Evolutionary conservation across 345 rosid genomes (phyloP), one percentile per base, ranked within the genome.

Genomic region (Salix exigua): DNA sequence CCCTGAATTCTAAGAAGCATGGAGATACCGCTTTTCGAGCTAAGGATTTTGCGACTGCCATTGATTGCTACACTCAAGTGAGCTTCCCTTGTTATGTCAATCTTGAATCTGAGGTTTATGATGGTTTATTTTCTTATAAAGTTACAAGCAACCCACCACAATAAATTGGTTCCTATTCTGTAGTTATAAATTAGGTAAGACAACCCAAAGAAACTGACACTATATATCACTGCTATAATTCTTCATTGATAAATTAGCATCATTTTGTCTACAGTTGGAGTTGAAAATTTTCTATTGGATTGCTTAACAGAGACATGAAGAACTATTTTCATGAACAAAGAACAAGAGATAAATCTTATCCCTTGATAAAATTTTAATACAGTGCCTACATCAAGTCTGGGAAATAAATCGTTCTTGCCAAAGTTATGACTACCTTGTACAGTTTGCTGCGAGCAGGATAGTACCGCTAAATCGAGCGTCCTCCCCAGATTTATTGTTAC

Each of bases 1-100:
- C 97, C 62, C 79, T 84, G 81, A 94, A 93, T 62, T 88, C 92
- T 62, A 96, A 92, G 91, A 93, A 91, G 82, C 97, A 84, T 64
- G 99, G 99, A 53, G 99, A 96, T 82, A 82, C 87, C 4, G 96
- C 98, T 73, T 96, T 96, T 77, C 89, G 96, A 80, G 90, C 94
- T 2, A 96, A 92, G 84, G 97, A 96, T 85, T 91, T 88, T 77
- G 81, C 84, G 55, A 84, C 85, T 40, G 97, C 97, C 79, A 85
- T 90, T 58, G 93, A 91, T 74, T 89, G 87, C 87, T 91, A 93
- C 76, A 88, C 96, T 67, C 93, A 88, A 87, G 98, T 90, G 70
- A 80, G 86, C 0, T 74, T 26, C 44, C 7, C 12, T 6, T 71
- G 21, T 42, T 5, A 40, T 11, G 30, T 28, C 12, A 71, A 55